Percentiles rank a stretch among this genome's conserved stretches.
Evolutionary conservation across 1,139 yeast genomes (phyloP).

Genomic region (Scheffersomyces parashehatae): DNA sequence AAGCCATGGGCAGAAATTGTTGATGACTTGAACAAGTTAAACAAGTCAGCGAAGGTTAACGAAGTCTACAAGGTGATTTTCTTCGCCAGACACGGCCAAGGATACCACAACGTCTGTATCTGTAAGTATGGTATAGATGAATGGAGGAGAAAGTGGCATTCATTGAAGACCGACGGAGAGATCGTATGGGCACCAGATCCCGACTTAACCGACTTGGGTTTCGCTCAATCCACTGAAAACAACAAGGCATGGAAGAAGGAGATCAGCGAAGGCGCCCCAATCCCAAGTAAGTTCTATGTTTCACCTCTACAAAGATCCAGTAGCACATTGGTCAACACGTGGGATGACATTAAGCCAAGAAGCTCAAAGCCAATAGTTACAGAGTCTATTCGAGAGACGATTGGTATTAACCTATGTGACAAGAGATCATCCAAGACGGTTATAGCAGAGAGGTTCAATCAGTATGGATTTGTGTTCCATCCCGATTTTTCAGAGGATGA

Average conservation of each 20-base stretch:
- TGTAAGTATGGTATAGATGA: conserved; percentile 40
- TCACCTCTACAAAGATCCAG: conserved; percentile 26
- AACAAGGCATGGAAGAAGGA: conserved; percentile 21
- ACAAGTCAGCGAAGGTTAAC: conserved; percentile 22
- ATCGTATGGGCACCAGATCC: conserved; percentile 52
- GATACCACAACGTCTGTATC: conserved; percentile 46
- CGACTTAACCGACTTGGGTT: conserved; percentile 41
- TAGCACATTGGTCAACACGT: conserved; percentile 21
- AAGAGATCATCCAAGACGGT: conserved; percentile 27
- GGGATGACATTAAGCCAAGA: conserved; percentile 20
- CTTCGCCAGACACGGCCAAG: conserved; percentile 50
- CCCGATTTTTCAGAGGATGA: conserved; percentile 21
- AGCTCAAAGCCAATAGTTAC: conserved; percentile 13
- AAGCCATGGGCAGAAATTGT: conserved; percentile 36
- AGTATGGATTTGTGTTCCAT: conserved; percentile 31
- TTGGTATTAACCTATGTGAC: conserved; percentile 24
- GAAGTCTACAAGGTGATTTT: conserved; percentile 39
- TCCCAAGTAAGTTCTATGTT: conserved; percentile 24
- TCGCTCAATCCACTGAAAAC: conserved; percentile 34
- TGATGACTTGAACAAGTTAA: conserved; percentile 27
- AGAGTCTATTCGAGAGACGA: conserved; percentile 15
- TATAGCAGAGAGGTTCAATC: conserved; percentile 35
- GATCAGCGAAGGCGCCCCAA: conserved; percentile 18
- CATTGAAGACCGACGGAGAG: conserved; percentile 41
- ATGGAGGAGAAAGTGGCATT: conserved; percentile 46